Evolutionary conservation across 1,284 basidiomycete species (phyloP), one percentile per base, ranked within the genome.

Genomic region (Cryptococcus sp.): DNA sequence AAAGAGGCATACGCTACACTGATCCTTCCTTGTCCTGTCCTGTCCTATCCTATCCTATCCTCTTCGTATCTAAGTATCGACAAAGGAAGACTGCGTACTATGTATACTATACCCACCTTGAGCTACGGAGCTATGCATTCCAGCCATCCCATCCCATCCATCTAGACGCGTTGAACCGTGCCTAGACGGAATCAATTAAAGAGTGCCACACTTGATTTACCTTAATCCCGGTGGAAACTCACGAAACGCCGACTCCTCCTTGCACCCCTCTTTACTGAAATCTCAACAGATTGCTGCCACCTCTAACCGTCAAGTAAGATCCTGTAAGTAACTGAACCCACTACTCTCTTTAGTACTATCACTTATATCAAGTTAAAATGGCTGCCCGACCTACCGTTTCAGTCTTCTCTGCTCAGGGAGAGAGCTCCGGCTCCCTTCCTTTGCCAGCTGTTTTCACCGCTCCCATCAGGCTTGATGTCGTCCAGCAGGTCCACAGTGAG

Each of bases 401-500:
- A 78, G 83, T 92, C 56, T 86, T 82, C 75, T 82, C 85, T 71
- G 77, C 81, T 70, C 78, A 85, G 56, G 88, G 88, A 78, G 89
- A 90, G 85, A 82, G 88, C 56, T 88, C 89, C 49, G 82, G 83
- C 77, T 94, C 92, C 53, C 84, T 96, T 58, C 87, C 92, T 56
- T 86, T 97, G 71, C 94, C 94, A 58, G 91, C 91, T 70, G 96
- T 99, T 76, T 83, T 99, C 76, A 93, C 91, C 72, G 96, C 93
- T 47, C 94, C 96, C 70, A 98, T 99, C 80, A 85, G 94, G 79
- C 85, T 94, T 74, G 94, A 99, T 83, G 92, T 99, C 61, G 93
- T 99, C 67, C 84, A 90, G 68, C 89, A 91, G 77, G 91, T 98
- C 61, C 92, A 98, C 89, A 98, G 91, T 96, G 76, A 81, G 92